Evolutionary conservation across 202 grass and related monocot genomes (phyloP), one percentile per base, ranked within the genome.

Genomic region (Musa balbisiana): DNA sequence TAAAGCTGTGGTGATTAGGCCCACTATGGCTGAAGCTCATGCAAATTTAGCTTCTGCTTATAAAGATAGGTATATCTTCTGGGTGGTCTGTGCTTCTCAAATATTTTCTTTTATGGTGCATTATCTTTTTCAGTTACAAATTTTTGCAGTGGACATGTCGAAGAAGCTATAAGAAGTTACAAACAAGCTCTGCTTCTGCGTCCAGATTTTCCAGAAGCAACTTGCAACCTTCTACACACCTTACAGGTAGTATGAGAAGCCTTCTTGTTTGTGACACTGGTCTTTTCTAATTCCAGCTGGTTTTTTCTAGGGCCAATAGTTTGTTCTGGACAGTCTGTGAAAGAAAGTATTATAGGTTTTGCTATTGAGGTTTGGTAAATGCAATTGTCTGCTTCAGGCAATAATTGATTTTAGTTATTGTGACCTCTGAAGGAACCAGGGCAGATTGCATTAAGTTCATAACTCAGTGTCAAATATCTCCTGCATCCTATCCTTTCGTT

Each of bases 31-130:
- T 3, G 94, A 98, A 98, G 94, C 94, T 21, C 94, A 94, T 80
- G 94, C 94, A 15, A 98, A 98, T 75, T 91, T 98, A 73, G 94
- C 94, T 65, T 98, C 94, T 9, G 94, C 94, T 71, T 98, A 98
- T 76, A 98, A 98, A 75, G 94, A 98, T 77, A 98, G 88, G 94
- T 98, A 73, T 19, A 19, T 71, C 21, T 71, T 71, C 55, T 3
- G 17, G 17, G 12, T 17, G 20, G 14, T 19, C 58, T 21, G 33
- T 43, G 33, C 33, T 43, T 43, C 33, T 43, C 4, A 43, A 6
- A 43, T 6, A 43, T 43, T 64, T 26, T 26, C 20, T 24, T 24
- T 64, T 19, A 2, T 20, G n/a, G 12, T 71, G 17, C 2, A 17
- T 20, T 51, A 69, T 17, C 22, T 53, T 73, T 49, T 0, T 66